phyloP scores from a whole-genome alignment of 352 stramenopile genomes.

The Pythium rishiriense region DNA sequence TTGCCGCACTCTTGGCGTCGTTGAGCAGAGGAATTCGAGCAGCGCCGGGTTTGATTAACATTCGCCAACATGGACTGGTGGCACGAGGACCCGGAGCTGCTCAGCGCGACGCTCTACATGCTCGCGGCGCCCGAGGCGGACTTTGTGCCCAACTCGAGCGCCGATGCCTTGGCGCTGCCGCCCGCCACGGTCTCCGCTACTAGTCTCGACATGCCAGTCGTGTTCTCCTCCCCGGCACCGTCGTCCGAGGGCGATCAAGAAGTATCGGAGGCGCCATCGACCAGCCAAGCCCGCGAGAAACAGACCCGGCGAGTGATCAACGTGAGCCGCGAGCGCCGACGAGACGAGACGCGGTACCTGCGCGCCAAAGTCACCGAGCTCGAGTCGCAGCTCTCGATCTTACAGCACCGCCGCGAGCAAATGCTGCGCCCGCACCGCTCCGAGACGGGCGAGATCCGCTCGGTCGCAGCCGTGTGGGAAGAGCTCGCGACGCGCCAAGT shows the following conservation, averaged over 20 bases:
- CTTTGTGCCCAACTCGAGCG: too few relatives aligned
- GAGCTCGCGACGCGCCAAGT: slow-evolving; percentile 22
- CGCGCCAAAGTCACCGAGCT: slow-evolving; percentile 22
- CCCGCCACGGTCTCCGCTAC: neutral
- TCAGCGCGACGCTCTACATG: slow-evolving; percentile 18
- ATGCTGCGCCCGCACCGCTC: slow-evolving; percentile 6
- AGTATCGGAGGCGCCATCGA: neutral
- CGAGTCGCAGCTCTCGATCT: slow-evolving; percentile 16
- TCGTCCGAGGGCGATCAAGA: neutral
- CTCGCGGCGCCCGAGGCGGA: neutral
- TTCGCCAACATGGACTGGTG: slow-evolving; percentile 19
- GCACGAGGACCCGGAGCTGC: slow-evolving; percentile 25
- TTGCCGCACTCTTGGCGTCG: too few relatives aligned
- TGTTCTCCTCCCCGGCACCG: neutral
- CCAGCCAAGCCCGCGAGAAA: neutral
- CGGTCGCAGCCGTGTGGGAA: slow-evolving; percentile 19
- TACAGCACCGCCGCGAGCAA: slow-evolving; percentile 16
- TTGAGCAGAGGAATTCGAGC: too few relatives aligned
- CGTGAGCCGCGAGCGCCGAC: slow-evolving; percentile 21
- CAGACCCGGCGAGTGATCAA: slow-evolving; percentile 1
- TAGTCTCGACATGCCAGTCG: neutral
- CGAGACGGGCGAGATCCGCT: slow-evolving; percentile 1
- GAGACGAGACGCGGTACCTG: slow-evolving; percentile 26
- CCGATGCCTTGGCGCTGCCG: neutral
- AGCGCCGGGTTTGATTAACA: too few relatives aligned